Percentiles rank a stretch among this genome's conserved stretches.
These are phyloP conservation scores for Kokia cookei DNA, from an alignment of 441 rosid species.

Conservation along the genomic window DNA sequence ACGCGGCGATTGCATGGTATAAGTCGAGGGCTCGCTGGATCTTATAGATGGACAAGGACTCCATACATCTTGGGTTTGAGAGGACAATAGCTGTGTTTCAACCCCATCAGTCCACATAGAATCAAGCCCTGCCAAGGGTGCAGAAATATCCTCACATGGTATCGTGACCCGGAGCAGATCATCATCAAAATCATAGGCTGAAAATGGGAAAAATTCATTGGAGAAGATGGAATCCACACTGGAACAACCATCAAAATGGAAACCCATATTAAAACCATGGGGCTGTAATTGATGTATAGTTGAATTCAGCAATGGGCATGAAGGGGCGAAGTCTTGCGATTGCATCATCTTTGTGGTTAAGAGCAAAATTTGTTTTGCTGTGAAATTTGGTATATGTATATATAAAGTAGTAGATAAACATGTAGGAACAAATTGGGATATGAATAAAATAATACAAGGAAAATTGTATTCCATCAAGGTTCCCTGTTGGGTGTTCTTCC, in stretches of 20 bases:
- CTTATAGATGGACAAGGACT: slow-evolving; percentile 30
- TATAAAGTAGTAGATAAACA: slow-evolving; percentile 16
- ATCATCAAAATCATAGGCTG: slow-evolving; percentile 3
- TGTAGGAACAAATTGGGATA: not conserved
- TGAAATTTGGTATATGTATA: slow-evolving; percentile 13
- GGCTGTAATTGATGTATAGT: slow-evolving; percentile 4
- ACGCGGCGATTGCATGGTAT: not conserved
- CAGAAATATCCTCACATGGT: slow-evolving; percentile 22
- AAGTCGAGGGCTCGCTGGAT: slow-evolving; percentile 18
- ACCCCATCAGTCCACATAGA: not conserved
- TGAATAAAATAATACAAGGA: not conserved
- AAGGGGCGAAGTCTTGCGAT: slow-evolving; percentile 16
- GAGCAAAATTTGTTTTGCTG: not conserved
- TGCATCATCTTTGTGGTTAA: slow-evolving; percentile 22
- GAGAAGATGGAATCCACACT: not conserved
- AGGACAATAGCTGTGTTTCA: slow-evolving; percentile 3
- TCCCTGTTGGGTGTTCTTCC: slow-evolving; percentile 23
- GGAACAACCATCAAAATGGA: not conserved
- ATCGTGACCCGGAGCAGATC: slow-evolving; percentile 7
- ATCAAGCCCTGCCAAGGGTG: slow-evolving; percentile 15
- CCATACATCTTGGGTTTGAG: slow-evolving; percentile 11
- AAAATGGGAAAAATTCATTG: slow-evolving; percentile 10
- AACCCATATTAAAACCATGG: not conserved
- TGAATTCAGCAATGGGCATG: slow-evolving; percentile 31
- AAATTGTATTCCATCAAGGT: not conserved